Evolutionary conservation across 2,329 filamentous ascomycete genomes (phyloP), one percentile per base, ranked within the genome.

Genomic region (Phyllosticta citriasiana): DNA sequence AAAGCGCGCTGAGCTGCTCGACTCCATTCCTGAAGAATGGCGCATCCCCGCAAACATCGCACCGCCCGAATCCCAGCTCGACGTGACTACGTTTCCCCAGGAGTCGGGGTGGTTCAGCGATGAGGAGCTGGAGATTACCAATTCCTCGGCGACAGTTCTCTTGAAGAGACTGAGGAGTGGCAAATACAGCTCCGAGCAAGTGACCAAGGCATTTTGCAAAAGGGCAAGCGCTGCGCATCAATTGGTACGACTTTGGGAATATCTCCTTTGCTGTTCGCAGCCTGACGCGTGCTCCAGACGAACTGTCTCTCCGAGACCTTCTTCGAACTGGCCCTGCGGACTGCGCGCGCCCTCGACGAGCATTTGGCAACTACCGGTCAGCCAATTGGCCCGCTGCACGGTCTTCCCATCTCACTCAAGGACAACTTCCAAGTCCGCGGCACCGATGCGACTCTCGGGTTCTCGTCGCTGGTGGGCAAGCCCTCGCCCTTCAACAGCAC

Each of bases 341-440:
- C 75, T 50, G 82, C 82, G 3, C 77, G 78, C 64, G 72, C 78
- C 47, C 75, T 84, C 0, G 83, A 86, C 67, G 73, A 78, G 0
- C 75, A 83, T 62, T 74, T 82, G 3, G 65, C 71, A 22, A 72
- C 71, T 56, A 79, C 73, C 12, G 78, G 77, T 26, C 71, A 75
- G 64, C 70, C 78, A 0, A 72, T 80, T 47, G 88, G 88, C 0
- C 86, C 87, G 1, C 77, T 91, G 1, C 87, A 90, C 70, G 88
- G 85, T 70, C 62, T 88, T 0, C 84, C 84, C 0, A 75, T 88
- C 55, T 83, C 85, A 0, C 78, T 91, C 55, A 91, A 91, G 67
- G 87, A 90, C 73, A 85, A 86, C 67, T 86, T 89, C 76, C 81
- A 88, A 62, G 74, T 88, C 14, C 69, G 71, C 2, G 84, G 84